Evolutionary conservation across 331 rosid species (phyloP), one percentile per base, ranked within the genome.

Genomic region (Pyrus hybrid): DNA sequence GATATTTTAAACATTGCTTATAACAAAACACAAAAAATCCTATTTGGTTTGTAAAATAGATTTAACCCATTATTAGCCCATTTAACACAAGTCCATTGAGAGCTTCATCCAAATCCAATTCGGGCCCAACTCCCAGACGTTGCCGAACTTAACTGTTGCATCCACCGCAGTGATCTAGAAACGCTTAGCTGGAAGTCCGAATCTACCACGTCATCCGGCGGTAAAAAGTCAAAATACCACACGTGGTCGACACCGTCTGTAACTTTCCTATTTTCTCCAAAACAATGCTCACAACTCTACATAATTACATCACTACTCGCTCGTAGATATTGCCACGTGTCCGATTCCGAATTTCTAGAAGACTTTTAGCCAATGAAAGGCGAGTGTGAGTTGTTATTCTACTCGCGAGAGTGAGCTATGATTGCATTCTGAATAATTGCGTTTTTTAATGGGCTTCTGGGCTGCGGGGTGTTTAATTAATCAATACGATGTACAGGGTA

Each of bases 171-270:
- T 51, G 28, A 45, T 49, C 29, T 32, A 32, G 21, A 71, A 12
- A 35, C 26, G 47, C 28, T 72, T 26, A 72, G 82, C 70, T 81
- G 82, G 72, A 73, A 8, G 30, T 49, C 12, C 45, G 61, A 72
- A 81, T 66, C 54, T 33, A 66, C 45, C 85, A 73, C 77, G 71
- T 78, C 85, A 76, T 53, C 10, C 6, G 83, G 25, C n/a, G 72
- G 67, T 14, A 18, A 47, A 67, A 64, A 13, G 76, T 74, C 73
- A 80, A 71, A 41, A 73, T 70, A 5, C 61, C 20, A 47, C 73
- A 80, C 75, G 79, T 77, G 80, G 75, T 83, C 22, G 73, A 72
- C 63, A 70, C 30, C 18, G 68, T 60, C 47, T 7, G 68, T 30
- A 25, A 26, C 75, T 12, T 32, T 67, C 13, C 3, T 12, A 10